Evolutionary conservation across 192 early-diverging fungal genomes (phyloP).

Genomic region (Gaertneriomyces sp.): DNA sequence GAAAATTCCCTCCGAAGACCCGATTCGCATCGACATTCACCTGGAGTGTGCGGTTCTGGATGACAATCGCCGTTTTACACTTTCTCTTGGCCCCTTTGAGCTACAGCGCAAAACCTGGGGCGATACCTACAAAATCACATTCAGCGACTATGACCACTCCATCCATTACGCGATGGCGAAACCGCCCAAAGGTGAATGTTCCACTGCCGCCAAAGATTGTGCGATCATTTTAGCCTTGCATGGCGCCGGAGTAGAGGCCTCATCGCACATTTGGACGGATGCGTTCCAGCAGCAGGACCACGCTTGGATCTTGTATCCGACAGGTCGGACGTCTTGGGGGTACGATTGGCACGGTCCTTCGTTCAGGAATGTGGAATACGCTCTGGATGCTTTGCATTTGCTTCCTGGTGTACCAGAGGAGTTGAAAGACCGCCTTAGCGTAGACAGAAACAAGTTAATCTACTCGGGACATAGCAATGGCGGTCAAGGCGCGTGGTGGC

Average conservation of each 20-base stretch:
- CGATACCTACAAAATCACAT: constrained; percentile 65
- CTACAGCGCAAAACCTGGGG: constrained; percentile 39
- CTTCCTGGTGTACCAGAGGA: constrained; percentile 52
- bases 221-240: constrained; percentile 68
- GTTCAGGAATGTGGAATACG: constrained; percentile 53
- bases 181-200: constrained; percentile 40
- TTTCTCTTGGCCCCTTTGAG: constrained; percentile 20
- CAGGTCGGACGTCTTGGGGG: constrained; percentile 71
- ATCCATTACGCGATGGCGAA: constrained; percentile 60
- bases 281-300: constrained; percentile 54
- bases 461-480: constrained; percentile 75
- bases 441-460: constrained; percentile 48
- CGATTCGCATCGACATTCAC: constrained; percentile 18
- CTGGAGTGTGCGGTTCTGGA: constrained; percentile 33
- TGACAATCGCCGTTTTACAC: constrained; percentile 19
- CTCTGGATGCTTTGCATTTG: constrained; percentile 47
- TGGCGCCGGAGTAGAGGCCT: constrained; percentile 66
- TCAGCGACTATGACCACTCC: constrained; percentile 61
- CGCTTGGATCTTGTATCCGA: constrained; percentile 68
- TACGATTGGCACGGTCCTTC: constrained; percentile 80
- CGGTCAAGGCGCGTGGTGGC: constrained; percentile 76
- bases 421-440: constrained; percentile 21
- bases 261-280: constrained; percentile 56
- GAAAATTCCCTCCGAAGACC: background rate
- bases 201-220: constrained; percentile 30